Conservation (phyloP, 371 early-diverging fungal species). For the Mucor circinelloides region DNA sequence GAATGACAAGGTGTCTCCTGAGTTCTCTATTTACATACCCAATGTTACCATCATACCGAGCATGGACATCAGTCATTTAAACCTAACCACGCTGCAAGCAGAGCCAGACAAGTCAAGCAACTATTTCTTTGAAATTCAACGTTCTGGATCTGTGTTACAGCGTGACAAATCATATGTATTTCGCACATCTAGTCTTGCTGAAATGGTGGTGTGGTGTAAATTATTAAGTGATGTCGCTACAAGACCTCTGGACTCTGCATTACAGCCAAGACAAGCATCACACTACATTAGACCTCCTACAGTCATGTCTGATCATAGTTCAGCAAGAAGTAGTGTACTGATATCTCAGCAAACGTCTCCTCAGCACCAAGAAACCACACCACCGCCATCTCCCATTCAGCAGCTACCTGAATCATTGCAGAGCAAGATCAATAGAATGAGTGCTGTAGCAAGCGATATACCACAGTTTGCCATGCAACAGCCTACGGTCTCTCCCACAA, state of each 20-base stretch:
- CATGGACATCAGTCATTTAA: constrained; percentile 1
- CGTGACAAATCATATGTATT: constrained; percentile 23
- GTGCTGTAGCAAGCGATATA: neutral
- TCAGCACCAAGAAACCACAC: constrained; percentile 5
- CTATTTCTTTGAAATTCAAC: constrained; percentile 20
- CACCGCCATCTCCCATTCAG: constrained; percentile 4
- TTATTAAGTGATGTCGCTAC: constrained; percentile 7
- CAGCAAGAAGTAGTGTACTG: neutral
- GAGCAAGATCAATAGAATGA: neutral
- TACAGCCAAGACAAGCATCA: neutral
- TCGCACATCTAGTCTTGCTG: constrained; percentile 5
- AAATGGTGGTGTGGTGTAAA: constrained; percentile 14
- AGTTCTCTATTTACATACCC: constrained; percentile 38
- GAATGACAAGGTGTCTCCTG: constrained; percentile 41
- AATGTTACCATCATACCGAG: constrained; percentile 18
- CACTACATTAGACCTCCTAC: neutral
- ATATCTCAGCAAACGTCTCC: neutral
- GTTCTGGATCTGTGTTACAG: constrained; percentile 14
- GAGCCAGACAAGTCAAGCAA: neutral
- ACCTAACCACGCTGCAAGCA: neutral
- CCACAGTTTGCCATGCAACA: neutral
- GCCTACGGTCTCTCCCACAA: neutral
- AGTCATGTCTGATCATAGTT: neutral
- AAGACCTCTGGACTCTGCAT: neutral
- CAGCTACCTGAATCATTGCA: neutral